Evolutionary conservation across 306 rosid genomes (phyloP).

Genomic region (Gillenia trifoliata): DNA sequence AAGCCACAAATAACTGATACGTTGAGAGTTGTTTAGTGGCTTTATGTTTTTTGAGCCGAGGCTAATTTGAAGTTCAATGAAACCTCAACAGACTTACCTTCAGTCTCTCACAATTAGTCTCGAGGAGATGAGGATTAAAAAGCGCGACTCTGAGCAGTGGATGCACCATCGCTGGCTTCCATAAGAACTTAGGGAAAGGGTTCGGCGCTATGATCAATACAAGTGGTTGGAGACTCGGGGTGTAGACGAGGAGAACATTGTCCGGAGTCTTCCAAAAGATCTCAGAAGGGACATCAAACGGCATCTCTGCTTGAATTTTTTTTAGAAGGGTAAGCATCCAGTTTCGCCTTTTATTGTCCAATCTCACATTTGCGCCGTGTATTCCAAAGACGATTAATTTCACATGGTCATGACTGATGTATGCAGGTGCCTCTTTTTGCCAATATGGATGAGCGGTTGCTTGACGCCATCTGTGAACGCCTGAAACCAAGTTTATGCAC

Average conservation of each 20-base stretch:
- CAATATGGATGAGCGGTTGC: constrained; percentile 84
- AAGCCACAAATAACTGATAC: neutral
- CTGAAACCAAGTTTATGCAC: constrained; percentile 81
- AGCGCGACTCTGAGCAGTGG: constrained; percentile 58
- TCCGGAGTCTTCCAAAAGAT: constrained; percentile 49
- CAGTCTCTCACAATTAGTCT: constrained; percentile 51
- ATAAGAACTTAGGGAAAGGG: constrained; percentile 47
- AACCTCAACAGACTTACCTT: constrained; percentile 42
- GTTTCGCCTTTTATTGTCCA: neutral
- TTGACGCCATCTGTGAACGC: constrained; percentile 90
- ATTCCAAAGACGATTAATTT: neutral
- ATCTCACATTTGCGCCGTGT: neutral
- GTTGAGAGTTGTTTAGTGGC: neutral
- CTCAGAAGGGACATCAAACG: constrained; percentile 55
- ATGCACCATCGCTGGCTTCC: constrained; percentile 63
- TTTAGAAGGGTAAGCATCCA: constrained; percentile 70
- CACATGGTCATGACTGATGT: neutral
- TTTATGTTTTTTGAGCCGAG: neutral
- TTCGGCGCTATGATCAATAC: constrained; percentile 50
- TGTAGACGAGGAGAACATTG: constrained; percentile 53
- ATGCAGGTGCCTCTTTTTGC: constrained; percentile 85
- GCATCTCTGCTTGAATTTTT: constrained; percentile 59
- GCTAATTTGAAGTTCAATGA: neutral
- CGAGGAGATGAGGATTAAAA: constrained; percentile 58
- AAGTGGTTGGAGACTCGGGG: constrained; percentile 60